A percentile compares a stretch with the other conserved stretches of the same genome.
phyloP scores from a whole-genome alignment of 2,329 filamentous ascomycete genomes.

The Cercospora citrullina region DNA sequence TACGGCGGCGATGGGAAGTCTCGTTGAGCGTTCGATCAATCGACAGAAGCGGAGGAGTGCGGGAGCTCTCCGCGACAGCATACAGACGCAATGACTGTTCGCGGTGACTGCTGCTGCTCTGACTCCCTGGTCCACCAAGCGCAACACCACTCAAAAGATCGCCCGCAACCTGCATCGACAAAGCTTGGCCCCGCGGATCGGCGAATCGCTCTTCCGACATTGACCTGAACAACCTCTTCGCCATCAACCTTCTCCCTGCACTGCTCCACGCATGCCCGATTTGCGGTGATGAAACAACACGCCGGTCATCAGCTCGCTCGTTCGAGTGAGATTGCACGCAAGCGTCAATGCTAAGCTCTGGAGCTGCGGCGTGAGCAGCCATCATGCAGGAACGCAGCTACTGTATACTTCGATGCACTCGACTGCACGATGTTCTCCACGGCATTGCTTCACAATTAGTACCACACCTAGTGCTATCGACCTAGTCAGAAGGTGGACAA shows the following conservation, averaged over 20 bases:
- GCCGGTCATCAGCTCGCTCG: neutral
- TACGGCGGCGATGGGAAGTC: slow-evolving; percentile 5
- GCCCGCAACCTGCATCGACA: neutral
- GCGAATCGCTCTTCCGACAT: neutral
- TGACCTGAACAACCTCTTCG: neutral
- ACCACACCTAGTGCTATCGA: neutral
- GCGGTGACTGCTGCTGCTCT: neutral
- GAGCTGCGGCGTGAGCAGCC: neutral
- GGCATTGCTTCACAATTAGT: neutral
- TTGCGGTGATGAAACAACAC: neutral
- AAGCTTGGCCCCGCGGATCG: neutral
- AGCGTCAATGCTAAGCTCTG: neutral
- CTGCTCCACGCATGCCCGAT: neutral
- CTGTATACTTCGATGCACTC: neutral
- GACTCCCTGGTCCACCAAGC: neutral
- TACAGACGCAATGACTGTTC: slow-evolving; percentile 4
- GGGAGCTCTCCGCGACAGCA: slow-evolving; percentile 14
- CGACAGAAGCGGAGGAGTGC: slow-evolving; percentile 10
- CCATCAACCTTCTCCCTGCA: neutral
- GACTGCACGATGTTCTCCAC: neutral
- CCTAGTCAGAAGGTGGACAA: neutral
- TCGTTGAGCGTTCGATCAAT: neutral
- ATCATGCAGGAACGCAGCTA: neutral
- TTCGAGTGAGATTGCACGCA: neutral
- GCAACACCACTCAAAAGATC: neutral